A percentile compares a stretch with the other conserved stretches of the same genome.
These are phyloP conservation scores for Paraphaeosphaeria sporulosa DNA, from an alignment of 2,329 filamentous ascomycete species.

Conservation along the genomic window DNA sequence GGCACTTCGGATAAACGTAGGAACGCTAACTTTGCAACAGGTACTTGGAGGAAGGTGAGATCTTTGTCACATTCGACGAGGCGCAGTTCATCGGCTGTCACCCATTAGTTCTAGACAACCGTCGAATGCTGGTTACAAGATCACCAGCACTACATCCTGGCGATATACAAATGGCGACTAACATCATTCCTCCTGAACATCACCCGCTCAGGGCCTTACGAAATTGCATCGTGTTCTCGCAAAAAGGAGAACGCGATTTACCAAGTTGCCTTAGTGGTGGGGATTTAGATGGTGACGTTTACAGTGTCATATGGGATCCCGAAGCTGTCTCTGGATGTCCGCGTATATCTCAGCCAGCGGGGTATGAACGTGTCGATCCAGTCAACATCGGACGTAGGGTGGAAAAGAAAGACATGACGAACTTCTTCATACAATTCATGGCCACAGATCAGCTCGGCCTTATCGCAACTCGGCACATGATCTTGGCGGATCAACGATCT, in stretches of 20 bases:
- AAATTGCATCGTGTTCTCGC: conserved; percentile 83
- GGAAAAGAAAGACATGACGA: conserved; percentile 70
- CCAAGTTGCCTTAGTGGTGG: conserved; percentile 82
- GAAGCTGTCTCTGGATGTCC: conserved; percentile 53
- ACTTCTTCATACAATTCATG: conserved; percentile 73
- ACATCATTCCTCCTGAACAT: conserved; percentile 63
- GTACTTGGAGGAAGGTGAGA: conserved; percentile 69
- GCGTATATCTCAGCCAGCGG: conserved; percentile 64
- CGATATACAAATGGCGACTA: conserved; percentile 73
- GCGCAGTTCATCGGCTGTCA: neutral
- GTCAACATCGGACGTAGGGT: conserved; percentile 69
- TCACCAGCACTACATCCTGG: conserved; percentile 83
- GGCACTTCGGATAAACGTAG: no score
- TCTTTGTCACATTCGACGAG: conserved; percentile 53
- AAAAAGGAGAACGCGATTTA: conserved; percentile 73
- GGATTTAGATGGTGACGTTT: conserved; percentile 84
- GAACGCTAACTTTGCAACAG: no score
- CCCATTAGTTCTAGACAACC: conserved; percentile 29
- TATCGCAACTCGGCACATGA: conserved; percentile 52
- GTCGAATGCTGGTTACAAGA: conserved; percentile 71
- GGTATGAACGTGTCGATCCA: conserved; percentile 70
- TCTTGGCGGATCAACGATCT: conserved; percentile 46
- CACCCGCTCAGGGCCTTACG: conserved; percentile 69
- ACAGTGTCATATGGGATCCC: conserved; percentile 78
- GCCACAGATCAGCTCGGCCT: conserved; percentile 54